These are phyloP conservation scores for barley (Hordeum vulgare) DNA, from an alignment of 176 grass and related monocot species.

Conservation along the genomic window MorexV3_pseudomolecules_assembly NC_058520.1:335168506-335169005, in stretches of 20 bases:
- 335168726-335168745: no score
- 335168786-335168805: no score
- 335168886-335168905: background rate
- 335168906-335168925: background rate
- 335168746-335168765: no score
- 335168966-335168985: conserved; percentile 12
- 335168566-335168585: background rate
- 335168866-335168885: background rate
- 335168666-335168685: no score
- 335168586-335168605: no score
- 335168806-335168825: background rate
- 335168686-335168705: no score
- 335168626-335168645: no score
- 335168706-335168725: no score
- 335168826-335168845: background rate
- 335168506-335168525: background rate
- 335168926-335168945: background rate
- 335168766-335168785: no score
- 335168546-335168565: background rate
- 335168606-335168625: no score
- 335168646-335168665: no score
- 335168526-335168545: background rate
- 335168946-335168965: conserved; percentile 1
- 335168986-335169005: background rate
- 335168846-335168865: background rate